Conservation (phyloP, 2,329 filamentous ascomycete genomes). For the Didymella sp. region DNA sequence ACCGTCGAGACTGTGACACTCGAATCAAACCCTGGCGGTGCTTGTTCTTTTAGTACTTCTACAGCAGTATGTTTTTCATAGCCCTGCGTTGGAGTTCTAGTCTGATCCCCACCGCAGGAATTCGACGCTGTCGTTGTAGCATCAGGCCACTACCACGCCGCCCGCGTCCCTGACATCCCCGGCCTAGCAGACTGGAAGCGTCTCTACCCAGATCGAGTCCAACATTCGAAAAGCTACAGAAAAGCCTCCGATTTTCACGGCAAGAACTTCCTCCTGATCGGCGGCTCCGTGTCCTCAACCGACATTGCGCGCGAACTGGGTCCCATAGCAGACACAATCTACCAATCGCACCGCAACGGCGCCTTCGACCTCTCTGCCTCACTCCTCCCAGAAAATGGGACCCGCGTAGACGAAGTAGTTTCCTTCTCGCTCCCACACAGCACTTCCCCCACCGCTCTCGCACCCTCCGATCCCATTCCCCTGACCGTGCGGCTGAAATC, state of each 20-base stretch:
- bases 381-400: slow-evolving; percentile 62
- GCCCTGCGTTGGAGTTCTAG: too few species aligned
- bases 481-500: slow-evolving; percentile 61
- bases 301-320: slow-evolving; percentile 63
- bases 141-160: slow-evolving; percentile 62
- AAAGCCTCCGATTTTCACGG: slow-evolving; percentile 57
- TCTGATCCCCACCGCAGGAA: slow-evolving; percentile 28
- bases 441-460: neutral
- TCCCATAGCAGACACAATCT: slow-evolving; percentile 54
- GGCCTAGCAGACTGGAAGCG: slow-evolving; percentile 57
- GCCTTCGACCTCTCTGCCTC: slow-evolving; percentile 63
- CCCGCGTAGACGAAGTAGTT: slow-evolving; percentile 61
- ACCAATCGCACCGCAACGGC: slow-evolving; percentile 66
- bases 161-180: slow-evolving; percentile 58
- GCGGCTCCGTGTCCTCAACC: slow-evolving; percentile 62
- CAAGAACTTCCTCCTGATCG: slow-evolving; percentile 65
- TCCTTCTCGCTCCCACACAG: slow-evolving; percentile 50
- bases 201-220: slow-evolving; percentile 54
- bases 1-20: slow-evolving; percentile 59
- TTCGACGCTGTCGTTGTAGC: slow-evolving; percentile 63
- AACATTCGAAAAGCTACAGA: slow-evolving; percentile 62
- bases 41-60: slow-evolving; percentile 12
- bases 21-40: slow-evolving; percentile 14
- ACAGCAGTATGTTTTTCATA: too few species aligned
- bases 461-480: slow-evolving; percentile 53